These are phyloP conservation scores for Hanseniaspora meyeri DNA, from an alignment of 805 yeast genomes.

Conservation along the genomic window DNA sequence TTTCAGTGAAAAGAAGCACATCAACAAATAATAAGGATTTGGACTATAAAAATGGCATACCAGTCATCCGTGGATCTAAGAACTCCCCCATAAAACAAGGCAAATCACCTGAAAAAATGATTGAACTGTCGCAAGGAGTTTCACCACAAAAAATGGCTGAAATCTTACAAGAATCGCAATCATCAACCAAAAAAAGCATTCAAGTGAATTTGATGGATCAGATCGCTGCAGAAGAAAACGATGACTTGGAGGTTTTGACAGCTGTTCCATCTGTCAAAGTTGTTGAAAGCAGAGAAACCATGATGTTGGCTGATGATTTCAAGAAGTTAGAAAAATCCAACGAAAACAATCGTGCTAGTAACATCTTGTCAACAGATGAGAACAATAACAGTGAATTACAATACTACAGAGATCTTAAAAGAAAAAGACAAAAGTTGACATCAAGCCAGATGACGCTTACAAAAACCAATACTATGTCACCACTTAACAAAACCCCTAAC, in stretches of 20 bases:
- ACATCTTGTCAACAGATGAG: background rate
- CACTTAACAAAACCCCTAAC: background rate
- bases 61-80: background rate
- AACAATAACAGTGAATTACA: conserved; percentile 4
- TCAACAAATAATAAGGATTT: background rate
- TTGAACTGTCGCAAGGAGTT: conserved; percentile 2
- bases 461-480: background rate
- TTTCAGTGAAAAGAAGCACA: background rate
- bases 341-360: background rate
- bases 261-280: background rate
- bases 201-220: background rate
- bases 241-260: background rate
- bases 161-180: background rate
- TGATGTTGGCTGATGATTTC: conserved; percentile 2
- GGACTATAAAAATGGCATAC: conserved; percentile 8
- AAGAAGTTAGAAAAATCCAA: background rate
- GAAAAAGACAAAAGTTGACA: conserved; percentile 8
- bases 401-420: conserved; percentile 6
- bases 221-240: background rate
- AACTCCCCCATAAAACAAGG: conserved; percentile 8
- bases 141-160: background rate
- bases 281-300: conserved; percentile 2
- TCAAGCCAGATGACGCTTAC: conserved; percentile 1
- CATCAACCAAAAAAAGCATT: background rate
- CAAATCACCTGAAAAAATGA: conserved; percentile 12